Evolutionary conservation across 2,329 filamentous ascomycete species (phyloP), one percentile per base, ranked within the genome.

Genomic region (Dactylellina parvicollis): DNA sequence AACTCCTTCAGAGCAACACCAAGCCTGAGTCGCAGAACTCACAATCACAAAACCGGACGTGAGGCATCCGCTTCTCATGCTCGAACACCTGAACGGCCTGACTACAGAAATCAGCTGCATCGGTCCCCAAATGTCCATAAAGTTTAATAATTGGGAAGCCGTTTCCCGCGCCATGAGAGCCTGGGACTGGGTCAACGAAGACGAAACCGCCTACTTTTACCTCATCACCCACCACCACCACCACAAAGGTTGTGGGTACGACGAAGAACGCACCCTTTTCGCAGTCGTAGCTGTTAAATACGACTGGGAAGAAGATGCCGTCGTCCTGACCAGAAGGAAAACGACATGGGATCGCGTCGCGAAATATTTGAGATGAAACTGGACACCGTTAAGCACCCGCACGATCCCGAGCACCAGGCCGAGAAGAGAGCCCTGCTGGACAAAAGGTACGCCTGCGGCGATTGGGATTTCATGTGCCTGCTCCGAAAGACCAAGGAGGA

Each of bases 181-280:
- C 3, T 65, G 61, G 61, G 50, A 65, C 18, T 65, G 60, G 60
- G 42, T 65, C 10, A 65, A 65, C n/a, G 14, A 55, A 5, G 26
- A 30, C 18, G 61, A 65, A 2, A 36, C 20, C 0, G 61, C 55
- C 20, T 65, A 56, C 14, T 65, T 56, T 34, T 65, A 54, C 40
- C 61, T 65, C 4, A 56, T 65, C 12, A 65, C 49, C 28, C 61
- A 65, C 30, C 61, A 65, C 42, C 50, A 56, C 22, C 50, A 65
- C 30, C n/a, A n/a, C n/a, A 56, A 42, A 1, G 61, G 49, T 30
- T 65, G 61, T 30, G 49, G 61, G 18, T 32, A 38, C 2, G 38
- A 65, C 12, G 61, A 65, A 10, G 49, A 65, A 38, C 28, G 61
- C 30, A 56, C 61, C 3, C 52, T 50, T 16, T 65, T 44, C 40